phyloP scores from a whole-genome alignment of 23 red algal genomes.

The Gracilaria domingensis region DNA sequence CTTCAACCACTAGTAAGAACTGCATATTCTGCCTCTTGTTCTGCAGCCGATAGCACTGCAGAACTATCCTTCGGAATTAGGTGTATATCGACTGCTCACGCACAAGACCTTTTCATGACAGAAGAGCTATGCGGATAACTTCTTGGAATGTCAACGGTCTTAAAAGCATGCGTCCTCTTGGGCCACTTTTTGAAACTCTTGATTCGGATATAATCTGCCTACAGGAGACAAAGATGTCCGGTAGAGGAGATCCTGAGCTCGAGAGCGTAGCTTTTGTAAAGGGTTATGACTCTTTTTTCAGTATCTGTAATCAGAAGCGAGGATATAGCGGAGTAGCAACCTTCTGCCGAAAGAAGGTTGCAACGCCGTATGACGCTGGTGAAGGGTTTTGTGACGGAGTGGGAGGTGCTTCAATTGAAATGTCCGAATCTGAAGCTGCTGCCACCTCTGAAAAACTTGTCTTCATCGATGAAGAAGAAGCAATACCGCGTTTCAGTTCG shows the following conservation, averaged over 20 bases:
- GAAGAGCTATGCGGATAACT: conserved; percentile 53
- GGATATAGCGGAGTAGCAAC: conserved; percentile 73
- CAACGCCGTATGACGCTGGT: conserved; percentile 39
- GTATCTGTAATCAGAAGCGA: conserved; percentile 48
- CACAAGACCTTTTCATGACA: too few species aligned
- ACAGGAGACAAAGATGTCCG: conserved; percentile 67
- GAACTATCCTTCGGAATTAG: too few species aligned
- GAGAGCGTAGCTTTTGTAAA: conserved; percentile 55
- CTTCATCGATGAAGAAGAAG: background rate
- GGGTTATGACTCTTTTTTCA: conserved; percentile 73
- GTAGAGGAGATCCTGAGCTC: conserved; percentile 23
- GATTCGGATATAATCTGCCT: conserved; percentile 74
- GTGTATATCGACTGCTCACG: too few species aligned
- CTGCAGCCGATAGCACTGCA: background rate
- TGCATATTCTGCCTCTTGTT: too few species aligned
- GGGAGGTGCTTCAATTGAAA: conserved; percentile 21
- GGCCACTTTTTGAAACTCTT: conserved; percentile 39
- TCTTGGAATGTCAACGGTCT: conserved; percentile 73
- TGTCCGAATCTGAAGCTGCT: background rate
- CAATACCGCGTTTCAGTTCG: background rate
- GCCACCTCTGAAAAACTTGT: background rate
- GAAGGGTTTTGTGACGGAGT: conserved; percentile 44
- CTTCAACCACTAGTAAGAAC: too few species aligned
- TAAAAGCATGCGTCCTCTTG: conserved; percentile 46
- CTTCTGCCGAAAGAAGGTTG: conserved; percentile 49